Percentiles rank a stretch among this genome's conserved stretches.
These are phyloP conservation scores for Penicillium angulare DNA, from an alignment of 495 filamentous ascomycete genomes.

Conservation along the genomic window DNA sequence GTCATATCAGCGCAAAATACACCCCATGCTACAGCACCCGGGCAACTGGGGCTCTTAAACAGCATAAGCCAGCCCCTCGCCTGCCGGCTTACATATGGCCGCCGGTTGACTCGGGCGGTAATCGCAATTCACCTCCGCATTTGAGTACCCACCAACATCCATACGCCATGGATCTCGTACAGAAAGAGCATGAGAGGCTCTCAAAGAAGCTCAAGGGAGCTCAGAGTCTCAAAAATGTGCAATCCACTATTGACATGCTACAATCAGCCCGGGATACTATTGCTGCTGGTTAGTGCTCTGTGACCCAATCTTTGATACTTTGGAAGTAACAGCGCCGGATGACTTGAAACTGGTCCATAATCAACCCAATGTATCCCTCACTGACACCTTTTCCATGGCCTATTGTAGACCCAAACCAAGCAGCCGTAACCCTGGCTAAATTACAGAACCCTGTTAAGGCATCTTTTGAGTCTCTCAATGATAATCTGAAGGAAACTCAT, in stretches of 20 bases:
- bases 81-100: background rate
- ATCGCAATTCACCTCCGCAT: background rate
- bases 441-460: slow-evolving; percentile 79
- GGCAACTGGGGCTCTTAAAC: background rate
- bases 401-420: slow-evolving; percentile 62
- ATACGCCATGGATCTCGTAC: slow-evolving; percentile 64
- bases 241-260: slow-evolving; percentile 75
- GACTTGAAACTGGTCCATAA: no score
- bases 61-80: background rate
- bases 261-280: slow-evolving; percentile 68
- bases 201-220: slow-evolving; percentile 65
- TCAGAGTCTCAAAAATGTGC: slow-evolving; percentile 69
- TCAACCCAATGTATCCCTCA: background rate
- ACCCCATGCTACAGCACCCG: background rate
- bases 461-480: slow-evolving; percentile 73
- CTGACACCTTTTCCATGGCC: background rate
- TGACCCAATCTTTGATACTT: slow-evolving; percentile 2
- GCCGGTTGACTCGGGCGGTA: background rate
- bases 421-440: slow-evolving; percentile 70
- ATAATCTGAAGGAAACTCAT: slow-evolving; percentile 76
- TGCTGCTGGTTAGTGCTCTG: slow-evolving; percentile 52
- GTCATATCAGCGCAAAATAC: background rate
- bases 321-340: background rate
- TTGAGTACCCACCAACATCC: slow-evolving; percentile 5
- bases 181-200: slow-evolving; percentile 72